phyloP scores from a whole-genome alignment of 208 protist species.

The Acanthamoeba sp. region DNA sequence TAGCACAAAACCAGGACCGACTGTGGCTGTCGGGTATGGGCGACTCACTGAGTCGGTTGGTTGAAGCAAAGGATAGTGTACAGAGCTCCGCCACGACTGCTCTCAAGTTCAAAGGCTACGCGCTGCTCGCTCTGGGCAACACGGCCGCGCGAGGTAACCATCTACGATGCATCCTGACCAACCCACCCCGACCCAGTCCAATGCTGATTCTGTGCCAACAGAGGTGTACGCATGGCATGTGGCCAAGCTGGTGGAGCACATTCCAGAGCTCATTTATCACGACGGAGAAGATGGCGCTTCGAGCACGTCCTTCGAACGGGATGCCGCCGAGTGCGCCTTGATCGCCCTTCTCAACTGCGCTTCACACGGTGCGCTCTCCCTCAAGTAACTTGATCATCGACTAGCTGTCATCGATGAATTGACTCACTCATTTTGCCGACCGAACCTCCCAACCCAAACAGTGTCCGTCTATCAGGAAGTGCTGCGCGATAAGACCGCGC shows the following conservation, averaged over 20 bases:
- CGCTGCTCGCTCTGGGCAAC: conserved; percentile 25
- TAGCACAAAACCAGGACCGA: conserved; percentile 43
- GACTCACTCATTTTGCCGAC: too few relatives aligned
- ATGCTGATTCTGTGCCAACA: too few relatives aligned
- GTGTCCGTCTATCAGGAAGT: conserved; percentile 4
- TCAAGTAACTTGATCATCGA: too few relatives aligned
- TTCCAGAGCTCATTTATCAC: background rate
- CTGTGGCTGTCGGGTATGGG: conserved; percentile 45
- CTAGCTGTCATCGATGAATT: too few relatives aligned
- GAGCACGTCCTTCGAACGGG: conserved; percentile 32
- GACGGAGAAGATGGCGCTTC: conserved; percentile 16
- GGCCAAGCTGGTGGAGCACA: conserved; percentile 21
- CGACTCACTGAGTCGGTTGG: background rate
- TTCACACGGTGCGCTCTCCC: background rate
- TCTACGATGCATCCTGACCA: background rate
- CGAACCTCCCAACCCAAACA: background rate
- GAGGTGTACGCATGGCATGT: conserved; percentile 47
- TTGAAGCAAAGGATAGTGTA: background rate
- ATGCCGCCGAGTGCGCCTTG: conserved; percentile 25
- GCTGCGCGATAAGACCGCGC: background rate
- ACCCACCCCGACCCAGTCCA: too few relatives aligned
- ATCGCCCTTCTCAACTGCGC: conserved; percentile 45
- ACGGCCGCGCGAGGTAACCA: background rate
- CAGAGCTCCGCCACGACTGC: background rate
- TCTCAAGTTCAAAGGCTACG: conserved; percentile 37